Conservation (phyloP, 1,284 basidiomycete genomes). For the Cystobasidium pallidum region DNA sequence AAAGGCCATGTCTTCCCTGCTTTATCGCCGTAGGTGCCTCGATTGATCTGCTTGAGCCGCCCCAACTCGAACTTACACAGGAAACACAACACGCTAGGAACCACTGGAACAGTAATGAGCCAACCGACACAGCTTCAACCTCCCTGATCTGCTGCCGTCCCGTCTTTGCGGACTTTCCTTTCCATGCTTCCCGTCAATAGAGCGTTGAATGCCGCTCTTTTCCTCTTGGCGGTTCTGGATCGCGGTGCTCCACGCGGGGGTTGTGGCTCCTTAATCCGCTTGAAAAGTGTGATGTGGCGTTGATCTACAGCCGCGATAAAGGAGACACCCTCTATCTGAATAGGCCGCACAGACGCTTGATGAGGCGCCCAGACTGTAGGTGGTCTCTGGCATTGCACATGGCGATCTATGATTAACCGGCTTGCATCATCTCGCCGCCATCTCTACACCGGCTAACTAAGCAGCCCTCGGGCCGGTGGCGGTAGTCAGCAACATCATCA, state of each 20-base stretch:
- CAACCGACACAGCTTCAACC: too few relatives aligned
- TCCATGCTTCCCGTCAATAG: not conserved
- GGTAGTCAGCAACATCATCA: not conserved
- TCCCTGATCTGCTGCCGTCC: too few relatives aligned
- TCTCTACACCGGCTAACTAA: not conserved
- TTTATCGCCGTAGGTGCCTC: not conserved
- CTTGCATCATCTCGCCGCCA: not conserved
- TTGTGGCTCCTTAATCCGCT: not conserved
- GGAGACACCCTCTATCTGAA: not conserved
- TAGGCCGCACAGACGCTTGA: too few relatives aligned
- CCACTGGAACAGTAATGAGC: not conserved
- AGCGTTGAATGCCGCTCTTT: not conserved
- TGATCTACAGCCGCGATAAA: not conserved
- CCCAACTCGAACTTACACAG: too few relatives aligned
- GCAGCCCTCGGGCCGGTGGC: slow-evolving; percentile 9
- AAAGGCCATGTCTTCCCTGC: not conserved
- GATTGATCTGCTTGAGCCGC: slow-evolving; percentile 11
- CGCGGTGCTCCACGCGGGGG: not conserved
- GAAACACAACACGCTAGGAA: too few relatives aligned
- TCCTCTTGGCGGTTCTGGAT: not conserved
- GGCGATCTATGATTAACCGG: too few relatives aligned
- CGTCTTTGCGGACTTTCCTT: not conserved
- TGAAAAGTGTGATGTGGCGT: not conserved
- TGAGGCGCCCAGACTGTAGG: too few relatives aligned
- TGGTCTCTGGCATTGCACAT: not conserved